Conservation (phyloP, 768 basidiomycete genomes). For the Phylloporus arenicola region DNA sequence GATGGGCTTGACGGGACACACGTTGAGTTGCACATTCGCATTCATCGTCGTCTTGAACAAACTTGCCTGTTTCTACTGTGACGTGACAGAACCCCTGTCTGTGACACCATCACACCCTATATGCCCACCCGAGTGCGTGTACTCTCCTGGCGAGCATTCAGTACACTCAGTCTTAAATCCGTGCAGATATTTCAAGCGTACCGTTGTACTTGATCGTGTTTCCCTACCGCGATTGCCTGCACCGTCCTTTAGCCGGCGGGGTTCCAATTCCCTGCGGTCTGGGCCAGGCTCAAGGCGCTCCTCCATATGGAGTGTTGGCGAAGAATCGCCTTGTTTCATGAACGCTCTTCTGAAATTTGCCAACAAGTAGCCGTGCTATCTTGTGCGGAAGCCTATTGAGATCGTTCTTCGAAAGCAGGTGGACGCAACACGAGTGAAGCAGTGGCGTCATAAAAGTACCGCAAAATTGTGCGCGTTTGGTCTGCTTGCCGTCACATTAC, state of each 20-base stretch:
- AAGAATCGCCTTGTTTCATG: conserved; percentile 3
- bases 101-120: conserved; percentile 22
- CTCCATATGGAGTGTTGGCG: neutral
- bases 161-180: neutral
- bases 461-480: conserved; percentile 19
- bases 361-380: neutral
- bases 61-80: conserved; percentile 28
- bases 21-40: conserved; percentile 23
- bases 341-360: conserved; percentile 3
- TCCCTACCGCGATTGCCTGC: neutral
- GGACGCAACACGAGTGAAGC: conserved; percentile 1
- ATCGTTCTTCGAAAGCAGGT: conserved; percentile 4
- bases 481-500: conserved; percentile 28
- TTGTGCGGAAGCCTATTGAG: neutral
- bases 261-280: conserved; percentile 13
- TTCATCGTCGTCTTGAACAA: conserved; percentile 26
- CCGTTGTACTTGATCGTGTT: neutral
- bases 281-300: neutral
- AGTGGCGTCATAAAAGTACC: conserved; percentile 14
- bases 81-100: conserved; percentile 27
- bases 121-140: conserved; percentile 5
- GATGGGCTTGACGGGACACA: conserved; percentile 24
- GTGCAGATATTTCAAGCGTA: conserved; percentile 2
- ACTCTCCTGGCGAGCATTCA: neutral
- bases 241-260: conserved; percentile 3